Conservation (phyloP, 129 eudicot genomes). For the Arctium lappa region DNA sequence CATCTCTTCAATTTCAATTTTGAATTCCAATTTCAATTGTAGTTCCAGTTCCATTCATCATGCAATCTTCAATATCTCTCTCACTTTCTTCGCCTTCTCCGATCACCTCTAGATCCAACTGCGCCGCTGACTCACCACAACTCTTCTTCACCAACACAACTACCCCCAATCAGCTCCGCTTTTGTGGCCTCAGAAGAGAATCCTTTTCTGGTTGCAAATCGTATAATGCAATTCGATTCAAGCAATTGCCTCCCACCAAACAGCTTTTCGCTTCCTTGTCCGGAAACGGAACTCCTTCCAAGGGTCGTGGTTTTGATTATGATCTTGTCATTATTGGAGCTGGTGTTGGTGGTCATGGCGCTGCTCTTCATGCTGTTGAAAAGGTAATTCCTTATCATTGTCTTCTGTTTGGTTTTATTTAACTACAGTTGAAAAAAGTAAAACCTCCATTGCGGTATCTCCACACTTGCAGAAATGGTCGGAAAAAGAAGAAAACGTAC, state of each 20-base stretch:
- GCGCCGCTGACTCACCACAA: background rate
- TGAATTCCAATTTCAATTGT: background rate
- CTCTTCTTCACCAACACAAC: slow-evolving; percentile 1
- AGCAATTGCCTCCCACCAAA: background rate
- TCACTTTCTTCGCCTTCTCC: slow-evolving; percentile 46
- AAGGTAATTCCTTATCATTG: slow-evolving; percentile 37
- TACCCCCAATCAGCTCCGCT: slow-evolving; percentile 39
- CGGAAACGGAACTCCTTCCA: slow-evolving; percentile 46
- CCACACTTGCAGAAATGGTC: too few species aligned
- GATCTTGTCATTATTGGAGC: slow-evolving; percentile 83
- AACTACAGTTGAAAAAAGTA: background rate
- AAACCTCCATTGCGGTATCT: background rate
- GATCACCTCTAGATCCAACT: slow-evolving; percentile 23
- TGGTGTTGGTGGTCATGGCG: slow-evolving; percentile 88
- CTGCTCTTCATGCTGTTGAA: slow-evolving; percentile 83
- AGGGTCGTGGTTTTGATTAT: slow-evolving; percentile 40
- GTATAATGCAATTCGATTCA: background rate
- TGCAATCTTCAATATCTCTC: slow-evolving; percentile 53
- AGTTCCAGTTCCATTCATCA: slow-evolving; percentile 8
- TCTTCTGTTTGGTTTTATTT: background rate
- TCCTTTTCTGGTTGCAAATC: slow-evolving; percentile 25
- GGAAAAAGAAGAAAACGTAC: background rate
- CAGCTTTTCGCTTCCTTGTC: slow-evolving; percentile 37
- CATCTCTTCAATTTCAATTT: background rate
- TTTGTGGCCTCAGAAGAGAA: slow-evolving; percentile 57